phyloP scores from a whole-genome alignment of 2,329 filamentous ascomycete species.

The Endothia cerciana region DNA sequence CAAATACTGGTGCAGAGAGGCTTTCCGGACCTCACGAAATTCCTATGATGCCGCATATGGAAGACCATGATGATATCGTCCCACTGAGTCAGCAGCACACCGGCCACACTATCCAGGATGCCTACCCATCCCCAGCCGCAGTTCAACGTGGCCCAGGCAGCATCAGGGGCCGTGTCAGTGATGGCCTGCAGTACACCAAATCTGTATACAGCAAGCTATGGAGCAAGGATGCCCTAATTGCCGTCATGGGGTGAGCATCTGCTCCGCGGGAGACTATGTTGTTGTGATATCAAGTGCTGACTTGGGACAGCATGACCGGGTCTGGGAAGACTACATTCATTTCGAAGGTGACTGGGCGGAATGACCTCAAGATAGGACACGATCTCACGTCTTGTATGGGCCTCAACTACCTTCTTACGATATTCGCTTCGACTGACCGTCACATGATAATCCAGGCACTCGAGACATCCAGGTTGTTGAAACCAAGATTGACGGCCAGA shows the following conservation, averaged over 20 bases:
- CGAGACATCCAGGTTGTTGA: conserved; percentile 37
- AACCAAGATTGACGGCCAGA: conserved; percentile 35
- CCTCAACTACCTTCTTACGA: neutral
- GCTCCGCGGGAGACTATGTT: neutral
- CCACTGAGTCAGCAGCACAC: neutral
- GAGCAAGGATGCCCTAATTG: conserved; percentile 32
- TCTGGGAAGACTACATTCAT: conserved; percentile 45
- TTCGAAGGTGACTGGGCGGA: conserved; percentile 39
- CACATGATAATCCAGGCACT: conserved; percentile 33
- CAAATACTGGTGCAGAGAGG: neutral
- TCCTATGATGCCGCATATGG: conserved; percentile 10
- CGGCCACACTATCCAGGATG: neutral
- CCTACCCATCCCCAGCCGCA: neutral
- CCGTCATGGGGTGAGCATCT: conserved; percentile 33
- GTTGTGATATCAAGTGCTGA: neutral
- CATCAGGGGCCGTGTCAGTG: conserved; percentile 9
- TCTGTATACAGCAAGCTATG: conserved; percentile 23
- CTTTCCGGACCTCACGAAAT: conserved; percentile 23
- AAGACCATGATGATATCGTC: neutral
- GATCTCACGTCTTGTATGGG: conserved; percentile 39
- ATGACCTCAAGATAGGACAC: conserved; percentile 40
- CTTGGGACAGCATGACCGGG: conserved; percentile 39
- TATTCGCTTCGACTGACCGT: neutral
- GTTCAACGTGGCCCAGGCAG: neutral
- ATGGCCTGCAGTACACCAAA: conserved; percentile 26